Base-by-base conservation (phyloP, 208 protist genomes). In the Leishmania turanica region DNA sequence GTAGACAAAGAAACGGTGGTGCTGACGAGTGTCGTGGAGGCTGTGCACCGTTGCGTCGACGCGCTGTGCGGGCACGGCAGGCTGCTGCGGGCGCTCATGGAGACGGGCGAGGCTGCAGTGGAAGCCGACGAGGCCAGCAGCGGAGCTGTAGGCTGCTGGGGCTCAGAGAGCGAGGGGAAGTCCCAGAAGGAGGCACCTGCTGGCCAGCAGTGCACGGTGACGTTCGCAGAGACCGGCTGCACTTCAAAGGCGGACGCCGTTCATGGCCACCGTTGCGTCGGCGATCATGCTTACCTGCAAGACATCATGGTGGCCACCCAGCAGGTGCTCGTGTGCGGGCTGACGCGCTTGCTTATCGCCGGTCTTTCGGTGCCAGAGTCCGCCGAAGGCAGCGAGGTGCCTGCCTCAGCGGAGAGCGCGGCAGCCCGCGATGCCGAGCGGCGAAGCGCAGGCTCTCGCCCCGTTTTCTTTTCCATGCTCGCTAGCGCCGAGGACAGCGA, bases 21-120 rank as follows among this genome's bases (percentile, higher is more conserved):
- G 74, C 74, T 86, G 58, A 86, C 64, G 54, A 31, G 64, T 31
- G 51, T 60, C 15, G 58, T 62, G 17, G 66, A 79, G 82, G 72
- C 77, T 56, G 71, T 86, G 74, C 56, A 78, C 51, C 47, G 21
- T 24, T 31, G 45, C 6, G 71, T 86, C 21, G 51, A 72, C 37
- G 73, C 34, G 45, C 71, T 86, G 7, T 86, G 82, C 75, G 47
- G 74, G 0, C 64, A 70, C n/a, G 65, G 74, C 5, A 56, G 65
- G 77, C n/a, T 47, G 56, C 65, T 86, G 31, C 9, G 40, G 9
- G 51, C 51, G 47, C 53, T 82, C 24, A 56, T 66, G 24, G 27
- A 65, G n/a, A 37, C 9, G 13, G 51, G 27, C 31, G 53, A 76
- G 40, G 19, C 37, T 47, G 66, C n/a, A 2, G 24, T 56, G 34